Conservation (phyloP, 1,284 basidiomycete species). For the Kalmanozyma brasiliensis region DNA sequence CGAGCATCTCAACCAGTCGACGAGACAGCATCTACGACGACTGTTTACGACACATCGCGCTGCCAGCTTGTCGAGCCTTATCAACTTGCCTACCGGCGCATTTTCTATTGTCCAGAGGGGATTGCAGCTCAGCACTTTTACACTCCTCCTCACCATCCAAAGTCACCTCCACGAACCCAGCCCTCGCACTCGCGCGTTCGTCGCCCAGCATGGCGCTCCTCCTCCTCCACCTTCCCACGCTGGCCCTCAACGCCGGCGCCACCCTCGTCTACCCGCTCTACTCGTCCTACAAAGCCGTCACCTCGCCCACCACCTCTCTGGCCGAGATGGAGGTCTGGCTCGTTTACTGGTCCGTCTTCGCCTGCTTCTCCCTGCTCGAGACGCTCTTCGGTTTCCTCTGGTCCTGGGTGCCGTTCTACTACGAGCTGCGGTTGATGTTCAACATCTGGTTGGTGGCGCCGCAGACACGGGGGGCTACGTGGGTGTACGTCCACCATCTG, state of each 20-base stretch:
- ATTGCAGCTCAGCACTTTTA: too few relatives aligned
- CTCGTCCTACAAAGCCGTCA: slow-evolving; percentile 60
- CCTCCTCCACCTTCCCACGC: slow-evolving; percentile 50
- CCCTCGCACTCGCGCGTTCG: too few relatives aligned
- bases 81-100: too few relatives aligned
- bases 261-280: slow-evolving; percentile 61
- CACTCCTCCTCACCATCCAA: too few relatives aligned
- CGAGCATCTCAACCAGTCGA: too few relatives aligned
- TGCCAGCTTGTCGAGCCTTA: too few relatives aligned
- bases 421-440: slow-evolving; percentile 56
- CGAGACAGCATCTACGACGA: too few relatives aligned
- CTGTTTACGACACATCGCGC: too few relatives aligned
- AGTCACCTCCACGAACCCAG: too few relatives aligned
- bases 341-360: slow-evolving; percentile 64
- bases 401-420: slow-evolving; percentile 63
- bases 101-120: too few relatives aligned
- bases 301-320: slow-evolving; percentile 43
- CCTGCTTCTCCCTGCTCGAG: slow-evolving; percentile 49
- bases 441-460: slow-evolving; percentile 63
- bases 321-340: slow-evolving; percentile 61
- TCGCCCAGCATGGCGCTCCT: slow-evolving; percentile 44
- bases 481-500: slow-evolving; percentile 79
- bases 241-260: slow-evolving; percentile 44
- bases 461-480: slow-evolving; percentile 75
- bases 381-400: slow-evolving; percentile 57